Base-by-base conservation (phyloP, 2,329 filamentous ascomycete genomes). In the Colletotrichum cuscutae region DNA sequence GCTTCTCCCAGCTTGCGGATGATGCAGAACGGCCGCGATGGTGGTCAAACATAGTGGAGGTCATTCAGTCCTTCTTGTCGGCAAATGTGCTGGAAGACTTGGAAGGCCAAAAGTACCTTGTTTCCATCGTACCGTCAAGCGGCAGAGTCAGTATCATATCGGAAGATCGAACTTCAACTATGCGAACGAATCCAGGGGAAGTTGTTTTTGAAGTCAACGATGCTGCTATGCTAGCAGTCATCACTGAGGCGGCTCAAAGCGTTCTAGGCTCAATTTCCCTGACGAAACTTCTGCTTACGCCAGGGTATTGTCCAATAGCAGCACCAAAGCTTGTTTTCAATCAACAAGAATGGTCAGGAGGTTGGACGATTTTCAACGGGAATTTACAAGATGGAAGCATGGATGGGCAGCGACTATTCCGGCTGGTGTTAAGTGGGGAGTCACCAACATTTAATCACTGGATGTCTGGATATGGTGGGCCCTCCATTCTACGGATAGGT, bases 281-380 rank as follows among this genome's bases (percentile, higher is more conserved):
- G 0, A 7, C 6, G 42, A 46, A 46, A 3, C 7, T 46, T 8
- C 15, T 8, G 1, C 15, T 15, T n/a, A 3, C 0, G 19, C 6
- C 42, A n/a, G 15, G 5, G 1, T n/a, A n/a, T 46, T 46, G 19
- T 46, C 42, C 42, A 7, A 8, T 46, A 46, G 19, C 7, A 1
- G 1, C 1, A 0, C 19, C 19, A n/a, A 46, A 46, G 30, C 30
- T 32, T 11, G 30, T 32, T 11, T 4, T 1, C 8, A 1, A 11
- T 11, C 30, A 32, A 30, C 8, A 1, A 30, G 8, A 3, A 30
- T 3, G 30, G 30, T 0, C 7, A 1, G 30, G 30, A 11, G 30
- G 0, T 32, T 32, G 0, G 8, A 3, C 0, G 1, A 11, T 0
- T 11, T 9, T 1, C 1, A 3, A 11, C 8, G 30, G 11, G 30